phyloP scores from a whole-genome alignment of 2,329 filamentous ascomycete genomes.

The Chaetomium olivaceum region DNA sequence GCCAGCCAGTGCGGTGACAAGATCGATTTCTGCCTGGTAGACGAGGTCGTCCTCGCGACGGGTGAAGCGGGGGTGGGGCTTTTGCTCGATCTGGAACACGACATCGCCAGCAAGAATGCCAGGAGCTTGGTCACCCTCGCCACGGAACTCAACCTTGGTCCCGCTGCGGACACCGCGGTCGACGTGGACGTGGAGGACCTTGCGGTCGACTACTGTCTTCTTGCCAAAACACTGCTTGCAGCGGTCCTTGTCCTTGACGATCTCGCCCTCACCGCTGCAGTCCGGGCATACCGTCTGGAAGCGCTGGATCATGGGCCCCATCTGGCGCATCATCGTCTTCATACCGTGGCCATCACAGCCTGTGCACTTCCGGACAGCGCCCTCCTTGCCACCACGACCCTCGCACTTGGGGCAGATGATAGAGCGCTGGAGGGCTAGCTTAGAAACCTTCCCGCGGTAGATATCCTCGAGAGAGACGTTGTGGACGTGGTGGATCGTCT shows the following conservation, averaged over 20 bases:
- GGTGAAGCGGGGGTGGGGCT: constrained; percentile 94
- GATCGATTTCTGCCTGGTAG: constrained; percentile 92
- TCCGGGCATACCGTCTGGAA: constrained; percentile 99
- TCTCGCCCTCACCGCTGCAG: constrained; percentile 96
- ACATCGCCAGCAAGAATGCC: constrained; percentile 94
- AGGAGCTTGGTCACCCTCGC: constrained; percentile 94
- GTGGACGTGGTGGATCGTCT: constrained; percentile 97
- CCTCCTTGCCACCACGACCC: constrained; percentile 93
- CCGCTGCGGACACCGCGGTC: constrained; percentile 91
- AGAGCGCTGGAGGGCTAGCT: constrained; percentile 94
- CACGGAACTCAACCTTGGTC: constrained; percentile 95
- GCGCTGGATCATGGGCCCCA: constrained; percentile 99
- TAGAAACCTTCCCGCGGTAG: constrained; percentile 96
- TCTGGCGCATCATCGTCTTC: constrained; percentile 99
- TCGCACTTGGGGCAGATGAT: constrained; percentile 95
- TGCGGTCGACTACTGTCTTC: constrained; percentile 96
- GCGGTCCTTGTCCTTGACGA: constrained; percentile 92
- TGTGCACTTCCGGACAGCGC: constrained; percentile 88
- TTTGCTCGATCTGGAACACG: constrained; percentile 98
- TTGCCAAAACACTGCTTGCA: constrained; percentile 97
- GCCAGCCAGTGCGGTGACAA: constrained; percentile 90
- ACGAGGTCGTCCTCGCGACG: constrained; percentile 95
- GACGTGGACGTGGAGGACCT: constrained; percentile 97
- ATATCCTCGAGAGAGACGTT: constrained; percentile 98
- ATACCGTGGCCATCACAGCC: constrained; percentile 94